Evolutionary conservation across 805 yeast genomes (phyloP).

Genomic region (Suhomyces faveliae): DNA sequence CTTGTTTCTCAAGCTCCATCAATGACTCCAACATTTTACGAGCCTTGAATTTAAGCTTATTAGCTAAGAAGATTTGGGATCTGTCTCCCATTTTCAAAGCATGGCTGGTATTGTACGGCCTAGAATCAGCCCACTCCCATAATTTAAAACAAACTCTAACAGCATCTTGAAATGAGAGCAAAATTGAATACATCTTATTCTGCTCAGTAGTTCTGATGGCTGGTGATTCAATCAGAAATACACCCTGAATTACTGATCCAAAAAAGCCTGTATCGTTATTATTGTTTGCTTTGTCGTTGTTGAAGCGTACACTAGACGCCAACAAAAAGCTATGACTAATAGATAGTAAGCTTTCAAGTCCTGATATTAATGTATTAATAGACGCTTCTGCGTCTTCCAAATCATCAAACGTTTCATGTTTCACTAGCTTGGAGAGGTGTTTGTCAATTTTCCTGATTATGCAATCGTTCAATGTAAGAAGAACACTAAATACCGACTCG

Average conservation of each 20-base stretch:
- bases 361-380: constrained; percentile 50
- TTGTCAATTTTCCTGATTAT: constrained; percentile 40
- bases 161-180: constrained; percentile 64
- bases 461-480: constrained; percentile 53
- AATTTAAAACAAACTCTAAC: constrained; percentile 54
- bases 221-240: constrained; percentile 70
- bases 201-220: constrained; percentile 48
- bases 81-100: constrained; percentile 17
- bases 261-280: constrained; percentile 51
- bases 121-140: constrained; percentile 69
- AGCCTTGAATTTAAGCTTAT: constrained; percentile 64
- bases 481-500: constrained; percentile 53
- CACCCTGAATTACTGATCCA: constrained; percentile 73
- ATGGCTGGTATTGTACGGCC: constrained; percentile 13
- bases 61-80: constrained; percentile 44
- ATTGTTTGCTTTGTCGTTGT: constrained; percentile 12
- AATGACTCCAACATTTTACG: constrained; percentile 63
- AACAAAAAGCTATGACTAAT: constrained; percentile 55
- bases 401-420: constrained; percentile 11
- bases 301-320: constrained; percentile 25
- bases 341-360: constrained; percentile 64
- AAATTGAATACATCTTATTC: constrained; percentile 53
- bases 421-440: constrained; percentile 28
- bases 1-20: constrained; percentile 67
- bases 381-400: constrained; percentile 37